Base-by-base conservation (phyloP, 208 protist species). In the Crithidia fasciculata region DNA sequence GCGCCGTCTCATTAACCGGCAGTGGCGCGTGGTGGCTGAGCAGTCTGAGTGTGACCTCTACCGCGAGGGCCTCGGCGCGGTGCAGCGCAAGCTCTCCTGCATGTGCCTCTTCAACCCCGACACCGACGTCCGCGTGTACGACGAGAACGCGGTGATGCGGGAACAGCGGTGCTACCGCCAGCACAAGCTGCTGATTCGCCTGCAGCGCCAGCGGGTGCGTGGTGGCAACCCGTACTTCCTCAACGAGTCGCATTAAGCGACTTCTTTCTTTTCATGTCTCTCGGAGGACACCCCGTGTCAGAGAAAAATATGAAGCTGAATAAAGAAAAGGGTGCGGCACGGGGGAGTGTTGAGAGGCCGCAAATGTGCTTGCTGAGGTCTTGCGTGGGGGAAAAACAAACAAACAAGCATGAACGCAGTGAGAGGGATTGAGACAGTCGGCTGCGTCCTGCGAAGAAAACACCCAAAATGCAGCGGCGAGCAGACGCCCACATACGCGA, bases 101-200 rank as follows among this genome's bases (percentile, higher is more conserved):
- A 81, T 89, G 79, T 90, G 84, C 69, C 57, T 92, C 37, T 92
- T 89, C 72, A 89, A 90, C 72, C 71, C 87, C 4, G 66, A 87
- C 55, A 83, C 60, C 36, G 84, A 89, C 57, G 60, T 78, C 5
- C 81, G 83, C 15, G 54, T 70, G n/a, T 89, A 89, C 54, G 53
- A 74, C 19, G 87, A 89, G 52, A 80, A 73, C 65, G 72, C 81
- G 40, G 65, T 66, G 15, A 40, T 58, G 61, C 81, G 83, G n/a
- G 69, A 81, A 53, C 66, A 76, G 55, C 81, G 78, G 0, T 18
- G 66, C 18, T 47, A 65, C 28, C 83, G 87, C 10, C 84, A 92
- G 65, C 65, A 69, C 36, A 54, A 76, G 45, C 19, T 87, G 19
- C 74, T 92, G 4, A 37, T 56, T 15, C 67, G 63, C 13, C 69